Base-by-base conservation (phyloP, 1,284 basidiomycete species). In the Cutaneotrichosporon sp. region DNA sequence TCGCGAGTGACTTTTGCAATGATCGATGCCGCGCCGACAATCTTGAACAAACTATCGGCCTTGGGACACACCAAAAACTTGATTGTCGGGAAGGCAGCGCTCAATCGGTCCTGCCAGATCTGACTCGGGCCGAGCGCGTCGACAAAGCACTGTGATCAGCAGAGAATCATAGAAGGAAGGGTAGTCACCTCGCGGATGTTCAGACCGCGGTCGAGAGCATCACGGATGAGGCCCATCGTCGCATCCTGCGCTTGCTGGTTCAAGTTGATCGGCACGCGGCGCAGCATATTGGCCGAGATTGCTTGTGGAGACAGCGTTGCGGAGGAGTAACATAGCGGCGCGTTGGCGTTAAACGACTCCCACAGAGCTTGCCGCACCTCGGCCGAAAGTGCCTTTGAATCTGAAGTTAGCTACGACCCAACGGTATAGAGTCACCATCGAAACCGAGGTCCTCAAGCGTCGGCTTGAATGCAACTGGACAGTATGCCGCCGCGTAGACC, bases 401-500 rank as follows among this genome's bases (percentile, higher is more conserved):
- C 80, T 81, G 68, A 10, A 26, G 60, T 62, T 21, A 31, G 46
- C 26, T 14, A 18, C 9, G 47, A 16, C 50, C 34, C 34, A 13
- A 36, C 34, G 1, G 34, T 1, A 13, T 13, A 10, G 10, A 70
- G 76, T 11, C 40, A 78, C 79, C 95, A 69, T 92, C 92, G 78
- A 98, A 99, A 0, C 96, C 96, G 4, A 98, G 84, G 6, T 83
- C 79, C 57, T 92, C 88, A 57, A 99, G 81, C 14, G 86, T 80
- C 9, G 89, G 86, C 71, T 89, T 85, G 81, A 91, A 97, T 11
- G 87, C 82, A 5, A 85, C 82, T 0, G 92, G 91, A 72, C 95
- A 98, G 78, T 93, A 98, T 0, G 96, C 93, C 30, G 96, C 87
- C 2, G 91, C 96, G 74, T 99, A 99, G 0, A 99, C 96, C 69